These are phyloP conservation scores for Trichoderma parareesei DNA, from an alignment of 495 filamentous ascomycete species.

Conservation along the genomic window DNA sequence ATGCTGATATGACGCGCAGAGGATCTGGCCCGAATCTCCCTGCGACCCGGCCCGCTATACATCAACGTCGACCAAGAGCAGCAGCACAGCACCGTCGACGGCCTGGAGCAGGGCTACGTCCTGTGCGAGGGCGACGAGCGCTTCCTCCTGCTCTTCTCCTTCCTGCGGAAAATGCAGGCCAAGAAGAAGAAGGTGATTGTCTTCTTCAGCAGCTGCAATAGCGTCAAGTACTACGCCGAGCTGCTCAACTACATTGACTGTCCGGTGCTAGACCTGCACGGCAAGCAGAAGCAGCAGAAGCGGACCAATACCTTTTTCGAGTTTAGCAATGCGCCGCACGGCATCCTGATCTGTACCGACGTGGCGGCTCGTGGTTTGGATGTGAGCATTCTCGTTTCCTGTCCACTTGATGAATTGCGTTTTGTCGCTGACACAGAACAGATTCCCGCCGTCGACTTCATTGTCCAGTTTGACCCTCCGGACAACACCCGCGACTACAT, in stretches of 20 bases:
- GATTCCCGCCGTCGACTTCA: constrained; percentile 92
- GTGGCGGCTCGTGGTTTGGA: constrained; percentile 91
- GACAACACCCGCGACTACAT: constrained; percentile 92
- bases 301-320: constrained; percentile 97
- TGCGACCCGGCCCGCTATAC: constrained; percentile 85
- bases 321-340: constrained; percentile 88
- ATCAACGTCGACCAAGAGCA: constrained; percentile 70
- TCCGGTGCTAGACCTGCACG: constrained; percentile 78
- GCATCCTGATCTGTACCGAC: constrained; percentile 91
- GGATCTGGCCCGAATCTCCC: constrained; percentile 87
- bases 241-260: constrained; percentile 95
- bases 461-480: constrained; percentile 90
- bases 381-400: constrained; percentile 36
- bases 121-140: constrained; percentile 88
- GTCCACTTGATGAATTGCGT: too few species aligned
- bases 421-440: constrained; percentile 17
- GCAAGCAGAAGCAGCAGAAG: constrained; percentile 96
- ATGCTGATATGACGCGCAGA: constrained; percentile 33
- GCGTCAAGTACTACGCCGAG: constrained; percentile 90
- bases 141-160: constrained; percentile 90
- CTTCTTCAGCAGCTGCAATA: constrained; percentile 89
- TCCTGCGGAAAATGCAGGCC: constrained; percentile 69
- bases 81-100: constrained; percentile 64
- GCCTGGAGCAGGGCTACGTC: constrained; percentile 91
- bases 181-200: constrained; percentile 95